Conservation (phyloP, 148 eudicot species). For the Fagopyrum homotropicum region DNA sequence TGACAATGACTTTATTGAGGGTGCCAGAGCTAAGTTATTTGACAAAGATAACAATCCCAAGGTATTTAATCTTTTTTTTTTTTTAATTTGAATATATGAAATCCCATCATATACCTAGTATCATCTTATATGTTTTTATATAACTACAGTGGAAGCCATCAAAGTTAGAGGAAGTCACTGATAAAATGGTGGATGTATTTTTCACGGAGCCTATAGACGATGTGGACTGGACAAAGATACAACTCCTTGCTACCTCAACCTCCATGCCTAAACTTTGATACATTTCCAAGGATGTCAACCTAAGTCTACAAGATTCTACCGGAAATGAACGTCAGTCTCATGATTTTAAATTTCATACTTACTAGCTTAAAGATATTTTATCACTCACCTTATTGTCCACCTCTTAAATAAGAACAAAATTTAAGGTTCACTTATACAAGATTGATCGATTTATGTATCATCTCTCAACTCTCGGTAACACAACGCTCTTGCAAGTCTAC, state of each 20-base stretch:
- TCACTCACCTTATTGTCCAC: no score
- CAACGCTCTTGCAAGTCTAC: no score
- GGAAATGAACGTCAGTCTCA: no score
- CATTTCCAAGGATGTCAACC: not conserved
- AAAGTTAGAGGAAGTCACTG: conserved; percentile 23
- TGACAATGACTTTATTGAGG: conserved; percentile 26
- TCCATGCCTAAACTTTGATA: not conserved
- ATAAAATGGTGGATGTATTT: conserved; percentile 16
- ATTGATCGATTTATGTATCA: no score
- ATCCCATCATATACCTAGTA: no score
- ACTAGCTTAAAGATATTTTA: no score
- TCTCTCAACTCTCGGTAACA: no score
- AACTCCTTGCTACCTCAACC: not conserved
- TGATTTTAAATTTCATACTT: no score
- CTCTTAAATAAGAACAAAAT: no score
- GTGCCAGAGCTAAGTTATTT: conserved; percentile 28
- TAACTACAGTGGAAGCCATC: conserved; percentile 25
- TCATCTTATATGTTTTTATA: not conserved
- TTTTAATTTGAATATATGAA: no score
- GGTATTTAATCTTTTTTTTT: conserved; percentile 3
- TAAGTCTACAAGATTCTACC: no score
- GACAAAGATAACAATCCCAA: conserved; percentile 34
- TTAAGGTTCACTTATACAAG: no score
- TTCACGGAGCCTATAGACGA: conserved; percentile 16
- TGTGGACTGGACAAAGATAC: conserved; percentile 14